Evolutionary conservation across 345 rosid species (phyloP).

Genomic region (Streptanthus diversifolius): DNA sequence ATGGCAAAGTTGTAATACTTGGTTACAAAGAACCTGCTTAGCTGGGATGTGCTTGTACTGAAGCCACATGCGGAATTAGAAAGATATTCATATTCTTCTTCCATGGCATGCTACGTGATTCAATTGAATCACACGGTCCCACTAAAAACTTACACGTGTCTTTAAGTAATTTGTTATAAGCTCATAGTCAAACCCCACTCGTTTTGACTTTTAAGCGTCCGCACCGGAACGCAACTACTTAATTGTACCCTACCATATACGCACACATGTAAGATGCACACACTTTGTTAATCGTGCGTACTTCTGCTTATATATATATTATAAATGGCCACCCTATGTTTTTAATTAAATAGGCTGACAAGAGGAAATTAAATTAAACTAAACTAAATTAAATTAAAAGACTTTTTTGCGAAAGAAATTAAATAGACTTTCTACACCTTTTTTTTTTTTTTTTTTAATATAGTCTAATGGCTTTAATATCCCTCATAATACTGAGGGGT

Average conservation of each 20-base stretch:
- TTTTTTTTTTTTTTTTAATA: no score
- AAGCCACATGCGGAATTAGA: slow-evolving; percentile 23
- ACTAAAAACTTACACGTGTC: slow-evolving; percentile 22
- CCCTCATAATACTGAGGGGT: no score
- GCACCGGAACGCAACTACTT: slow-evolving; percentile 21
- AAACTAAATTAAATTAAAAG: no score
- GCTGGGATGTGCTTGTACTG: slow-evolving; percentile 27
- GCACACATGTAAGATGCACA: slow-evolving; percentile 21
- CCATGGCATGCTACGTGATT: slow-evolving; percentile 36
- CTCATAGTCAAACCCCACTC: slow-evolving; percentile 31
- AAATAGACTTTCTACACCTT: neutral
- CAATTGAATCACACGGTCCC: slow-evolving; percentile 15
- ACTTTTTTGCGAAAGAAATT: no score
- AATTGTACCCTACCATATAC: slow-evolving; percentile 11
- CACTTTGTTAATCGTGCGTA: slow-evolving; percentile 32
- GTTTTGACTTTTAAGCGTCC: slow-evolving; percentile 24
- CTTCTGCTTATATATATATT: neutral
- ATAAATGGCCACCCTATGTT: neutral
- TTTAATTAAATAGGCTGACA: neutral
- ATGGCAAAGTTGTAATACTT: slow-evolving; percentile 19
- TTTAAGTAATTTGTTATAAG: neutral
- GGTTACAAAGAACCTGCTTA: neutral
- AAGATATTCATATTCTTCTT: neutral
- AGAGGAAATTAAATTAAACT: neutral
- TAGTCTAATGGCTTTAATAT: no score